Conservation (phyloP, 2,329 filamentous ascomycete species). For the Aspergillus sergii region DNA sequence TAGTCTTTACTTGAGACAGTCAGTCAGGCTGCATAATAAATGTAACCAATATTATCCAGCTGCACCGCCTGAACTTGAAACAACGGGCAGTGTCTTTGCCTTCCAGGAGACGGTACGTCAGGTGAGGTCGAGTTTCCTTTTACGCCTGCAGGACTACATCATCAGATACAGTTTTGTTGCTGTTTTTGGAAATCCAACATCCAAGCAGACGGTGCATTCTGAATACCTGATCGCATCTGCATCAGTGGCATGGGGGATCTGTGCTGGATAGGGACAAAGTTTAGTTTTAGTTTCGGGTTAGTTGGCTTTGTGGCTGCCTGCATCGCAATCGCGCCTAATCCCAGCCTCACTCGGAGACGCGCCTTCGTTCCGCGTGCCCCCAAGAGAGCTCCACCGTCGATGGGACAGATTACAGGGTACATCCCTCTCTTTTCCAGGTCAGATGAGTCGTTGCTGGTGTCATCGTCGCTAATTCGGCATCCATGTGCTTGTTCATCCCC, state of each 20-base stretch:
- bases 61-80: not conserved
- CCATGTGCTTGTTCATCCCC: not conserved
- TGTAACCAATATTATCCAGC: not conserved
- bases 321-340: constrained; percentile 20
- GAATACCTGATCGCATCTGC: constrained; percentile 15
- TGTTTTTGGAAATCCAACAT: constrained; percentile 21
- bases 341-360: constrained; percentile 30
- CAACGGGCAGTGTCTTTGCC: not conserved
- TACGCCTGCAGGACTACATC: constrained; percentile 17
- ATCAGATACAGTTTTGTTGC: constrained; percentile 17
- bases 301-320: constrained; percentile 22
- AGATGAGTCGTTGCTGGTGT: constrained; percentile 17
- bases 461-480: not conserved
- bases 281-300: not conserved
- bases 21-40: not conserved
- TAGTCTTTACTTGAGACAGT: constrained; percentile 5
- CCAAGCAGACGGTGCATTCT: constrained; percentile 6
- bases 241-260: constrained; percentile 21
- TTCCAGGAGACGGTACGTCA: constrained; percentile 7
- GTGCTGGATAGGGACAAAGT: not conserved
- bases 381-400: constrained; percentile 7
- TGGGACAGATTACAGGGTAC: constrained; percentile 8
- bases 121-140: not conserved
- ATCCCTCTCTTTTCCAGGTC: constrained; percentile 8
- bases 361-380: constrained; percentile 24